Evolutionary conservation across 257 asterid genomes (phyloP).

Genomic region (Capsicum pubescens): DNA sequence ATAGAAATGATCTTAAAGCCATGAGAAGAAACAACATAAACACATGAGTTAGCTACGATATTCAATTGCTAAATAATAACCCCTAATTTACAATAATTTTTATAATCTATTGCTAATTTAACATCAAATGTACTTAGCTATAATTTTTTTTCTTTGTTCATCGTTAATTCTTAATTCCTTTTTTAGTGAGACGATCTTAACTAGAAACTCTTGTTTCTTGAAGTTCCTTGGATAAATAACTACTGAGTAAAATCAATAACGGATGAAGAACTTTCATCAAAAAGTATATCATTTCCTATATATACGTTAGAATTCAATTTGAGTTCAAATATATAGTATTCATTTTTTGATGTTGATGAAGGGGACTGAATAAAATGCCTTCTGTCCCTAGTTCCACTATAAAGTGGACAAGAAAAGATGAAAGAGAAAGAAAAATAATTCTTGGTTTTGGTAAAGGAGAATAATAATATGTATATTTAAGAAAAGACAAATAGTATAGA

Average conservation of each 20-base stretch:
- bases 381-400: no score
- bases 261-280: neutral
- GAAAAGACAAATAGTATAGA: neutral
- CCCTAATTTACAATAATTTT: neutral
- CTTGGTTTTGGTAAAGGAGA: neutral
- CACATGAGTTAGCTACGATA: neutral
- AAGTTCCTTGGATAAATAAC: neutral
- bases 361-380: no score
- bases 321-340: neutral
- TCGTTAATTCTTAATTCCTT: neutral
- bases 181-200: neutral
- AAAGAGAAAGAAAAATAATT: neutral
- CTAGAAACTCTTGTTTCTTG: neutral
- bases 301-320: neutral
- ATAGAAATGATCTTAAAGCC: neutral
- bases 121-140: neutral
- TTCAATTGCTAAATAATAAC: neutral
- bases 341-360: no score
- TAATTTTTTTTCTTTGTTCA: neutral
- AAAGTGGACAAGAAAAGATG: neutral
- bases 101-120: neutral
- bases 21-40: neutral
- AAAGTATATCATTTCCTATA: neutral
- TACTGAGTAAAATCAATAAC: neutral
- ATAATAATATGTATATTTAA: neutral